Percentiles rank a stretch among this genome's conserved stretches.
phyloP scores from a whole-genome alignment of 768 basidiomycete genomes.

The Pleurotus cornucopiae region DNA sequence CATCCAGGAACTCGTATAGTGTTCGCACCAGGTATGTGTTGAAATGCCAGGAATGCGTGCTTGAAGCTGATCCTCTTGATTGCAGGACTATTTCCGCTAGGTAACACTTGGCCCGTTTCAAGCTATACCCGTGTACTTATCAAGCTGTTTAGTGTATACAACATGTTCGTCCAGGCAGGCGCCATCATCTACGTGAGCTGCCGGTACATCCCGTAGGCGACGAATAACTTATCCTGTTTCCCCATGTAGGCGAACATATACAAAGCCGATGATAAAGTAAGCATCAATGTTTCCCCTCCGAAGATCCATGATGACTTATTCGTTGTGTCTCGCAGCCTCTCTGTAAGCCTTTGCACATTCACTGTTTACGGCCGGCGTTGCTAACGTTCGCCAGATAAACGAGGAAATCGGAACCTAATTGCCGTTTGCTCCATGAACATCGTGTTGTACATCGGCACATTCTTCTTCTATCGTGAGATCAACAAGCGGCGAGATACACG shows the following conservation, averaged over 20 bases:
- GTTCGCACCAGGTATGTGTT: conserved; percentile 48
- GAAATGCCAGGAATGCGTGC: no score
- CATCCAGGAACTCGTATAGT: conserved; percentile 55
- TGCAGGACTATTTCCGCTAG: conserved; percentile 38
- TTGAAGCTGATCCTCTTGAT: not conserved
- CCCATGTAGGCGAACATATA: conserved; percentile 49
- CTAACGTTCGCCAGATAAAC: conserved; percentile 37
- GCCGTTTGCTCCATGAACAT: conserved; percentile 53
- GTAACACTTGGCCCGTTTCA: conserved; percentile 4
- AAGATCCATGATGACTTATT: no score
- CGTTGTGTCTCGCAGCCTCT: conserved; percentile 19
- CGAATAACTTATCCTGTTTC: not conserved
- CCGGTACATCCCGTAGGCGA: not conserved
- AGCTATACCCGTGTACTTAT: no score
- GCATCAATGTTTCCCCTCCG: no score
- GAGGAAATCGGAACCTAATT: conserved; percentile 54
- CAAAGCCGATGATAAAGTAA: conserved; percentile 41
- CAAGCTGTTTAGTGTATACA: conserved; percentile 37
- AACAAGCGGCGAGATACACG: conserved; percentile 44
- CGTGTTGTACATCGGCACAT: conserved; percentile 43
- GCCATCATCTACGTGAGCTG: conserved; percentile 40
- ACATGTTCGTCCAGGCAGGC: conserved; percentile 62
- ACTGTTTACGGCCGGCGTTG: not conserved
- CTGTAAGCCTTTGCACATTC: conserved; percentile 21
- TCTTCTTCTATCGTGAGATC: conserved; percentile 49